Base-by-base conservation (phyloP, 1,284 basidiomycete genomes). In the Fomitopsis schrenkii region DNA sequence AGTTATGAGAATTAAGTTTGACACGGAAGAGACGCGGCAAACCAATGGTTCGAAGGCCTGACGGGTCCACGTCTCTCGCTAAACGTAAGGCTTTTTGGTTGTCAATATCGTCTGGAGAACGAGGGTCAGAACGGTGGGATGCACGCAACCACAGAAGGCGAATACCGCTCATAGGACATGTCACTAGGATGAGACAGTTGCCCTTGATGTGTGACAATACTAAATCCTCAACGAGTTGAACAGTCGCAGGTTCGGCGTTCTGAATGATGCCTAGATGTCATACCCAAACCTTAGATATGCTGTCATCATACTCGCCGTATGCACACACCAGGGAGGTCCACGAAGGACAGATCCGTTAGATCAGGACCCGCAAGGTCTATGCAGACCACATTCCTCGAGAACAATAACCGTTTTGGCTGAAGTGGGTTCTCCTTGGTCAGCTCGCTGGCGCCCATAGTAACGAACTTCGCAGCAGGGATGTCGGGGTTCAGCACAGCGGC, bases 31-130 rank as follows among this genome's bases (percentile, higher is more conserved):
- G n/a, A 30, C 9, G 42, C 8, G 42, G 53, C 60, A 4, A 57
- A 84, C 87, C 86, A 56, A 89, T 87, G 0, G 86, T 90, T 17
- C 87, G 78, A 26, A 75, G 65, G 5, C 85, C 86, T 0, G 69
- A 59, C 0, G 81, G 78, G 67, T 90, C 87, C 1, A 75, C 82
- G 2, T 77, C 72, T 59, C 72, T 77, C 0, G 86, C 88, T 0
- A 90, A 72, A 2, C 67, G 75, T 0, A 84, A 76, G 0, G 87
- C 84, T 60, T 77, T 76, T 64, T 88, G 86, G 64, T 87, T 89
- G 59, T 88, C 80, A 19, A 87, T 82, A 52, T 90, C 87, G 53
- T 88, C 88, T 90, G 55, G 14, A 57, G 28, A 35, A 57, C 44
- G 30, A 19, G 38, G 9, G 17, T 35, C 17, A 30, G 57, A 26